Evolutionary conservation across 768 basidiomycete species (phyloP).

Genomic region (Mycena albidolilacea): DNA sequence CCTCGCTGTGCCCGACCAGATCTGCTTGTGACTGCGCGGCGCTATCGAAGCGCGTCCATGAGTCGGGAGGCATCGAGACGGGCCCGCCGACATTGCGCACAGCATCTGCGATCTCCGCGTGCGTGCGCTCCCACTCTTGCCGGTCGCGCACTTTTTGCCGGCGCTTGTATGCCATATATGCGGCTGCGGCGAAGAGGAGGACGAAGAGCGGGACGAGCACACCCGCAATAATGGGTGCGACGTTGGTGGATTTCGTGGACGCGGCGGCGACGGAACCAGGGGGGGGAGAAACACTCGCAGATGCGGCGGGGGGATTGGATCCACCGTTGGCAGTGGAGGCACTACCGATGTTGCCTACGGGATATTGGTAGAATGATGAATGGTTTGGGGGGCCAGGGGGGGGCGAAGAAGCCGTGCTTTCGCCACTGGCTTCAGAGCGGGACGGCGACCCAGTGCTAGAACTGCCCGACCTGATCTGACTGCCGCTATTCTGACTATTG

Average conservation of each 20-base stretch:
- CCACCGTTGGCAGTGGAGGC: neutral
- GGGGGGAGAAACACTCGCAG: neutral
- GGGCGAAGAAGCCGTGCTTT: neutral
- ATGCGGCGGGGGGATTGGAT: neutral
- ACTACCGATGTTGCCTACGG: neutral
- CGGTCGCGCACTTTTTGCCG: conserved; percentile 29
- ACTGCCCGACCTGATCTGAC: neutral
- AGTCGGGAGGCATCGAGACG: neutral
- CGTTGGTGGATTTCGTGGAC: neutral
- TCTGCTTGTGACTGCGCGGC: neutral
- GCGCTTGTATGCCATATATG: conserved; percentile 21
- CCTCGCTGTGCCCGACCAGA: neutral
- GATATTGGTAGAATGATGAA: neutral
- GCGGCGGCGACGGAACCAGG: neutral
- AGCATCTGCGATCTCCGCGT: conserved; percentile 36
- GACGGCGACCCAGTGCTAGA: neutral
- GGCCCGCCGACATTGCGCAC: conserved; percentile 25
- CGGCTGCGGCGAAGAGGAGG: conserved; percentile 24
- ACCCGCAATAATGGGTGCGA: conserved; percentile 24
- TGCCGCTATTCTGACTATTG: neutral
- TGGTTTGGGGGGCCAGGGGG: neutral
- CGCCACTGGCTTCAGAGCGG: neutral
- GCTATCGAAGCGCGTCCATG: conserved; percentile 20
- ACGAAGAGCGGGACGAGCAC: conserved; percentile 36
- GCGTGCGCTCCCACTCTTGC: conserved; percentile 38